Evolutionary conservation across 1,139 yeast species (phyloP).

Genomic region (Meyerozyma smithsonii): DNA sequence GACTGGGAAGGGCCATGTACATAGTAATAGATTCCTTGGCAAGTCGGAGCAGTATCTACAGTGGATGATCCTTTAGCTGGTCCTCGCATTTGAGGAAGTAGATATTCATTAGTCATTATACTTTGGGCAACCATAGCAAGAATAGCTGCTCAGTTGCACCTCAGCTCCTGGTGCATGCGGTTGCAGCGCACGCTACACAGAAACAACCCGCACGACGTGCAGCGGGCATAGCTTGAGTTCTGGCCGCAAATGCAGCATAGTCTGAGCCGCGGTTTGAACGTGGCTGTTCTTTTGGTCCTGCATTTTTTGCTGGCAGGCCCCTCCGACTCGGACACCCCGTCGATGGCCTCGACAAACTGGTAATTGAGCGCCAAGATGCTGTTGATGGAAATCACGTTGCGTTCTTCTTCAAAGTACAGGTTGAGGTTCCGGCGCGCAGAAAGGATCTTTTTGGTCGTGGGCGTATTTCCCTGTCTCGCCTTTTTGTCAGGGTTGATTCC

Average conservation of each 20-base stretch:
- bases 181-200: conserved; percentile 41
- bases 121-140: too few relatives aligned
- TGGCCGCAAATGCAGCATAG: conserved; percentile 44
- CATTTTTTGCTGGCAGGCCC: conserved; percentile 10
- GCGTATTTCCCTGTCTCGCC: conserved; percentile 40
- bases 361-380: conserved; percentile 37
- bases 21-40: too few relatives aligned
- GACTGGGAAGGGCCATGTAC: too few relatives aligned
- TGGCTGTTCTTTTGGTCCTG: conserved; percentile 12
- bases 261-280: conserved; percentile 31
- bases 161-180: conserved; percentile 38
- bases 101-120: too few relatives aligned
- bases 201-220: conserved; percentile 38
- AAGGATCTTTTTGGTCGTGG: conserved; percentile 40
- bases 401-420: conserved; percentile 45
- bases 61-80: too few relatives aligned
- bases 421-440: conserved; percentile 44
- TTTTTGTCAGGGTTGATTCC: conserved; percentile 20
- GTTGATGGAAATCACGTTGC: conserved; percentile 40
- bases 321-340: conserved; percentile 13
- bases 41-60: too few relatives aligned
- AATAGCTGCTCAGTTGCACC: conserved; percentile 25
- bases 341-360: conserved; percentile 38
- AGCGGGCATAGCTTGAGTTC: conserved; percentile 35
- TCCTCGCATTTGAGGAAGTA: too few relatives aligned